Conservation (phyloP, 352 stramenopile genomes). For the Phytophthora colocasiae region DNA sequence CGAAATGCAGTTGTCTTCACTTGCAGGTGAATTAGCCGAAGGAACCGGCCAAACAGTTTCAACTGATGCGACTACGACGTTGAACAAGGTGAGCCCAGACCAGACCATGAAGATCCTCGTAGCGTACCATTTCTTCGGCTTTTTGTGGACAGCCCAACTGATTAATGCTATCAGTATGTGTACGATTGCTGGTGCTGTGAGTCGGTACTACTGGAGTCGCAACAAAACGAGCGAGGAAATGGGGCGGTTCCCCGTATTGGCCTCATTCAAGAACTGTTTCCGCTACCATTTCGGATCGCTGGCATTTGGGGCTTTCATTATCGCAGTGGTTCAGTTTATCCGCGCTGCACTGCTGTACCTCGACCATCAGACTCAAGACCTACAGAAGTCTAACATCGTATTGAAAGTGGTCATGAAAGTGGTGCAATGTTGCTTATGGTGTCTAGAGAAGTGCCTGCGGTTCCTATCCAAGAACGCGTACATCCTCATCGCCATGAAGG, state of each 20-base stretch:
- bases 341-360: slow-evolving; percentile 93
- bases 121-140: slow-evolving; percentile 93
- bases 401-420: slow-evolving; percentile 88
- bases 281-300: slow-evolving; percentile 96
- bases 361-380: slow-evolving; percentile 91
- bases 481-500: slow-evolving; percentile 88
- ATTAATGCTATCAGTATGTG: slow-evolving; percentile 97
- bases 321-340: slow-evolving; percentile 96
- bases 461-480: slow-evolving; percentile 99
- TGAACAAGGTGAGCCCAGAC: slow-evolving; percentile 57
- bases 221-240: slow-evolving; percentile 72
- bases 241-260: slow-evolving; percentile 65
- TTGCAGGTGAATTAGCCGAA: slow-evolving; percentile 27
- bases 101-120: slow-evolving; percentile 75
- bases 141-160: slow-evolving; percentile 97
- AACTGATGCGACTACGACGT: slow-evolving; percentile 23
- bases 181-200: slow-evolving; percentile 92
- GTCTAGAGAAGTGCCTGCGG: slow-evolving; percentile 94
- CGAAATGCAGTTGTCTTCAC: slow-evolving; percentile 48
- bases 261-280: slow-evolving; percentile 81
- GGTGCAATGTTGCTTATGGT: slow-evolving; percentile 96
- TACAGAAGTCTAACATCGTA: slow-evolving; percentile 77
- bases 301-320: slow-evolving; percentile 96
- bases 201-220: slow-evolving; percentile 94
- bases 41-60: slow-evolving; percentile 21